Conservation (phyloP, 2,329 filamentous ascomycete species). For the Hymenoscyphus salicellus region DNA sequence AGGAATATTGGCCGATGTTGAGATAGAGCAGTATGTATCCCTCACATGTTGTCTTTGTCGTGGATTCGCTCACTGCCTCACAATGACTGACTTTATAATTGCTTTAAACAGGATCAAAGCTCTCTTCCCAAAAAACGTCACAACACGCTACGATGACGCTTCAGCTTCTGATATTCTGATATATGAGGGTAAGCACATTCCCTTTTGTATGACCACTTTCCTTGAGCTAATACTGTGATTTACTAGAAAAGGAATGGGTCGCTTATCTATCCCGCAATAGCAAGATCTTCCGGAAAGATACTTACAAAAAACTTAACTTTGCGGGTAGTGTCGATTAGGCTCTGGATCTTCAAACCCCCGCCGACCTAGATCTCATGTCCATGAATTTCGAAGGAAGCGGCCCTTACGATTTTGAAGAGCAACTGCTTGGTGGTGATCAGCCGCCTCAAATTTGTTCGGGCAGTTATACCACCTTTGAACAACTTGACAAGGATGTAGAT, state of each 20-base stretch:
- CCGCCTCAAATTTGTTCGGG: not conserved
- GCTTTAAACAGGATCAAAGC: not conserved
- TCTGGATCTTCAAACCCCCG: constrained; percentile 30
- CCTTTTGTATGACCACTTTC: too few relatives aligned
- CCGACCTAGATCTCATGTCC: too few relatives aligned
- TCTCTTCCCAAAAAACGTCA: constrained; percentile 3
- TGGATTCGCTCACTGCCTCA: too few relatives aligned
- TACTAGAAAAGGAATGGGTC: constrained; percentile 31
- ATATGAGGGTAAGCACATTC: constrained; percentile 12
- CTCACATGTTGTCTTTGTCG: too few relatives aligned
- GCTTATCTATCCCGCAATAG: constrained; percentile 27
- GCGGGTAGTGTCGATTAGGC: constrained; percentile 38
- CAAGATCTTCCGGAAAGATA: constrained; percentile 25
- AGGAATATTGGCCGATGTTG: constrained; percentile 37
- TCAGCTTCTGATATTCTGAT: constrained; percentile 23
- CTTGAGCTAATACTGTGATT: too few relatives aligned
- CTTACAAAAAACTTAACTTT: constrained; percentile 30
- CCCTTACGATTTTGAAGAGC: not conserved
- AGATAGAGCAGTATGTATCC: constrained; percentile 15
- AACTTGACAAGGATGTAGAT: constrained; percentile 3
- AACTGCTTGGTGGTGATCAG: not conserved
- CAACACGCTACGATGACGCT: constrained; percentile 21
- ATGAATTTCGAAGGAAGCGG: not conserved
- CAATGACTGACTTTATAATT: constrained; percentile 5
- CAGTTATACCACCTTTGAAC: constrained; percentile 5